Percentiles rank a stretch among this genome's conserved stretches.
These are phyloP conservation scores for Ophidiomyces ophidiicola DNA, from an alignment of 2,329 filamentous ascomycete genomes.

Conservation along the genomic window DNA sequence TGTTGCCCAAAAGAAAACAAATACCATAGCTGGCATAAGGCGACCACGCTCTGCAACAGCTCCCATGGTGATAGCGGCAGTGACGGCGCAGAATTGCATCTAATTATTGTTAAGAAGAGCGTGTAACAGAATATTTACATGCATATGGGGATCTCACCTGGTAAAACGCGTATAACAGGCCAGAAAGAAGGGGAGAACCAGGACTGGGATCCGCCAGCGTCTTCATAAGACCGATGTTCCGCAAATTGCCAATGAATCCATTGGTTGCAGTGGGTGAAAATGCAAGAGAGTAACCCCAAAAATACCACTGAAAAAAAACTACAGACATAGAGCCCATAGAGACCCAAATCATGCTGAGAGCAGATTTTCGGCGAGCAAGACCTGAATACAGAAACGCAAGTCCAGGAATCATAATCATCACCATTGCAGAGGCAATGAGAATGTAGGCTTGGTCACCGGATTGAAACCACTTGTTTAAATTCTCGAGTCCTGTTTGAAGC, in stretches of 20 bases:
- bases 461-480: conserved; percentile 92
- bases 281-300: conserved; percentile 95
- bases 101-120: conserved; percentile 27
- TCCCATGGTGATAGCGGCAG: conserved; percentile 79
- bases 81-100: conserved; percentile 97
- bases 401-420: conserved; percentile 90
- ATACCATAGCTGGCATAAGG: conserved; percentile 85
- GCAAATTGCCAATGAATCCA: conserved; percentile 81
- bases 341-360: conserved; percentile 92
- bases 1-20: conserved; percentile 91
- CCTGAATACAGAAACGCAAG: conserved; percentile 97
- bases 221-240: conserved; percentile 78
- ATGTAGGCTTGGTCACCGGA: conserved; percentile 91
- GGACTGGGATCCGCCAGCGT: conserved; percentile 74
- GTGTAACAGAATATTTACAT: not conserved
- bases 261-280: conserved; percentile 73
- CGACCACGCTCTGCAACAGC: conserved; percentile 89
- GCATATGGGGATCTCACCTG: conserved; percentile 44
- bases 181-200: conserved; percentile 76
- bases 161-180: conserved; percentile 88
- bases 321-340: conserved; percentile 89
- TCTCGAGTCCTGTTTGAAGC: conserved; percentile 52
- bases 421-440: conserved; percentile 78
- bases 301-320: conserved; percentile 97
- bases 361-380: conserved; percentile 92